Evolutionary conservation across 805 yeast species (phyloP).

Genomic region (Yamadazyma phyllophila): DNA sequence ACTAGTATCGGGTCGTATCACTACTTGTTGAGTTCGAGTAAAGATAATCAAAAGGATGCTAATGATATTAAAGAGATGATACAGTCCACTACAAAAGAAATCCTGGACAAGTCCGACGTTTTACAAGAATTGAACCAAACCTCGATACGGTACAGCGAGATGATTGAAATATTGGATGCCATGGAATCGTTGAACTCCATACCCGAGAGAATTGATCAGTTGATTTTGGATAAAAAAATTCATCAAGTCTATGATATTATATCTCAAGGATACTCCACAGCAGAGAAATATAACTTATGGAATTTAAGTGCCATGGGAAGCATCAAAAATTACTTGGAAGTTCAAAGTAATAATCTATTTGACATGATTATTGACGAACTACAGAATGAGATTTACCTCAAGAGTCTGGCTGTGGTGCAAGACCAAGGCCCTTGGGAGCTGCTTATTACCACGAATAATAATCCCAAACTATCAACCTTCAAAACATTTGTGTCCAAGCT

Average conservation of each 20-base stretch:
- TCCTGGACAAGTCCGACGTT: conserved; percentile 53
- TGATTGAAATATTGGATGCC: conserved; percentile 67
- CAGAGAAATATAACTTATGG: conserved; percentile 56
- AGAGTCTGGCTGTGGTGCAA: conserved; percentile 8
- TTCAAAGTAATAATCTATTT: conserved; percentile 60
- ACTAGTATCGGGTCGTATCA: conserved; percentile 83
- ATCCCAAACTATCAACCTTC: conserved; percentile 37
- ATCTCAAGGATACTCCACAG: conserved; percentile 38
- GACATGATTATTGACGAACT: conserved; percentile 77
- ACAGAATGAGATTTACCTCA: conserved; percentile 58
- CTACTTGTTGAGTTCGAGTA: conserved; percentile 58
- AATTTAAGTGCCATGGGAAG: conserved; percentile 52
- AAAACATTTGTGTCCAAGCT: conserved; percentile 31
- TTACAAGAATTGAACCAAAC: conserved; percentile 64
- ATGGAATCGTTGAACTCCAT: conserved; percentile 58
- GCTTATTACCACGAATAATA: conserved; percentile 18
- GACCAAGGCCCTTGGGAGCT: conserved; percentile 20
- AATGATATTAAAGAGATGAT: conserved; percentile 47
- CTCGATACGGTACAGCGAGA: conserved; percentile 59
- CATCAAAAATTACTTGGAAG: conserved; percentile 50
- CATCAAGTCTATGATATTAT: conserved; percentile 61
- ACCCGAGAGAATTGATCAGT: conserved; percentile 63
- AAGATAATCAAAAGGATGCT: conserved; percentile 63
- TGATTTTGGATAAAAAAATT: conserved; percentile 69
- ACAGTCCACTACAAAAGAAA: conserved; percentile 46